A percentile compares a stretch with the other conserved stretches of the same genome.
Conservation (phyloP, 1,284 basidiomycete species). For the Malassezia equina region DNA sequence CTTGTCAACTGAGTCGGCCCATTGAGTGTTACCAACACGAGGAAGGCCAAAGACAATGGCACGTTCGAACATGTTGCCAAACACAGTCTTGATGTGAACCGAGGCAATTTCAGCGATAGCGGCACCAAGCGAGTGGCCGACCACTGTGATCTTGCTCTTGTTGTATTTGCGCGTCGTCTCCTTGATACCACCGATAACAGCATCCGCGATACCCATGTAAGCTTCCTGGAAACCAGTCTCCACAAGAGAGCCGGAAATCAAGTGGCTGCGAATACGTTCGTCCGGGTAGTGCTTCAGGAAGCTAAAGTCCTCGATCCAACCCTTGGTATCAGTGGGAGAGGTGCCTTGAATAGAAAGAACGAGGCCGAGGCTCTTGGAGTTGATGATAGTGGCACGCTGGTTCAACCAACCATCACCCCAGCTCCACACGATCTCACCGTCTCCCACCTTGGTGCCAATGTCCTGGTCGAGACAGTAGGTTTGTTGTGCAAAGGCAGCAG, state of each 20-base stretch:
- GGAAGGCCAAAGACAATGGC: constrained; percentile 13
- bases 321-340: neutral
- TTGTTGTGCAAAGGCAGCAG: constrained; percentile 11
- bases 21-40: constrained; percentile 18
- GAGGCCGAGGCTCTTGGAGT: constrained; percentile 12
- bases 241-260: neutral
- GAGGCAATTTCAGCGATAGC: constrained; percentile 4
- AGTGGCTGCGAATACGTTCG: constrained; percentile 1
- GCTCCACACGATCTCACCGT: constrained; percentile 9
- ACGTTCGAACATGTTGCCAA: constrained; percentile 15
- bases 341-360: constrained; percentile 8
- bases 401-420: constrained; percentile 10
- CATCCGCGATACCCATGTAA: neutral
- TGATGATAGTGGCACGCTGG: constrained; percentile 14
- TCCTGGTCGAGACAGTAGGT: constrained; percentile 9
- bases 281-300: neutral
- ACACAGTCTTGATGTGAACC: constrained; percentile 14
- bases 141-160: constrained; percentile 12
- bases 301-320: constrained; percentile 1
- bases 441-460: constrained; percentile 5
- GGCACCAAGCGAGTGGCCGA: constrained; percentile 15
- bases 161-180: neutral
- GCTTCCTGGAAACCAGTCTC: constrained; percentile 10
- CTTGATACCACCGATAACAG: constrained; percentile 7
- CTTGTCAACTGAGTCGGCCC: constrained; percentile 17